phyloP scores from a whole-genome alignment of 352 stramenopile genomes.

The Globisporangium mamillatum region DNA sequence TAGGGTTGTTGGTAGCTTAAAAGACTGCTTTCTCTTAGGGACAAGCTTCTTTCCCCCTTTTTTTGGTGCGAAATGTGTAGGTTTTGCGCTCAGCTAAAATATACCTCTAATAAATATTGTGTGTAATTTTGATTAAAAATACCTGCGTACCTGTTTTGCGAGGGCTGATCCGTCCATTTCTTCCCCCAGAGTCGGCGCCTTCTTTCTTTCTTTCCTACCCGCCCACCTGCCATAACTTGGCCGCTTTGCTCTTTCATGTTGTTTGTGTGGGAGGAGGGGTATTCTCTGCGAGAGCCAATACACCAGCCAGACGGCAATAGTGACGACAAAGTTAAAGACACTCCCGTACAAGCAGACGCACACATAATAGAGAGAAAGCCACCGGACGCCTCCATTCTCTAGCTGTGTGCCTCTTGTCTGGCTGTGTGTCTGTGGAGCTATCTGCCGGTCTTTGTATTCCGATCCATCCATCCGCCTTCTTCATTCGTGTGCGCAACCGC shows the following conservation, averaged over 20 bases:
- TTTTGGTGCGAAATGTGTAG: constrained; percentile 5
- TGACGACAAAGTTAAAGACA: not conserved
- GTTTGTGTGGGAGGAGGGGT: not conserved
- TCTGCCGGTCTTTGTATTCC: not conserved
- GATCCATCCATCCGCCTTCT: not conserved
- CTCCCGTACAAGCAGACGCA: not conserved
- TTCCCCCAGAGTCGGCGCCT: not conserved
- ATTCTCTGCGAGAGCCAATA: not conserved
- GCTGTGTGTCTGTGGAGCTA: not conserved
- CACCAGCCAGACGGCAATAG: not conserved
- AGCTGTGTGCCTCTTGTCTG: not conserved
- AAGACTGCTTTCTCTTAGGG: not conserved
- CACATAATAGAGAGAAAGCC: not conserved
- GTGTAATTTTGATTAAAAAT: not conserved
- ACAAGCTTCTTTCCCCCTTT: constrained; percentile 1
- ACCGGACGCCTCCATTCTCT: not conserved
- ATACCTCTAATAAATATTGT: not conserved
- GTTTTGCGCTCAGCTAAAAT: not conserved
- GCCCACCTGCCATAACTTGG: not conserved
- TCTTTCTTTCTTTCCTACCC: constrained; percentile 5
- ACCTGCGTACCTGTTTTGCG: not conserved
- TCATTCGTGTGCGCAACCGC: not conserved
- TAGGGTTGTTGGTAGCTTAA: not conserved
- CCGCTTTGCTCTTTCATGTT: not conserved
- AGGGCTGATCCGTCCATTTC: constrained; percentile 3